Percentiles rank a stretch among this genome's conserved stretches.
phyloP scores from a whole-genome alignment of 23 red algal species.

The Gracilaria gracilis region DNA sequence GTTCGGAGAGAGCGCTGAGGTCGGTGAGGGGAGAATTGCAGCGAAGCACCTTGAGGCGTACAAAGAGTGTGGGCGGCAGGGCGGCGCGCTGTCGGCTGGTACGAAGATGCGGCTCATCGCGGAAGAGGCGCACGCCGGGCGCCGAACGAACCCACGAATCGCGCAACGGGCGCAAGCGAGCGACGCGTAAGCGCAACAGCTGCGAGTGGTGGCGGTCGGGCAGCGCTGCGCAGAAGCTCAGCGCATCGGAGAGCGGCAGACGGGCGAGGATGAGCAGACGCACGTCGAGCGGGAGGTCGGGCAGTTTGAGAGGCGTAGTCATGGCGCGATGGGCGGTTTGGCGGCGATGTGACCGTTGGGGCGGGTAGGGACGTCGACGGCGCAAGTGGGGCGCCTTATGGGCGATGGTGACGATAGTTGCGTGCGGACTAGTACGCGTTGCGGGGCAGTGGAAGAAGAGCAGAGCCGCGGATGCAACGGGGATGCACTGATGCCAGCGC shows the following conservation, averaged over 20 bases:
- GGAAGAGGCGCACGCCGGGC: background rate
- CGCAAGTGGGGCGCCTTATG: background rate
- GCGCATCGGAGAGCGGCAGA: slow-evolving; percentile 45
- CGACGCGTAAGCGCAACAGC: slow-evolving; percentile 13
- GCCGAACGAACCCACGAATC: slow-evolving; percentile 33
- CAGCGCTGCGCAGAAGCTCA: slow-evolving; percentile 28
- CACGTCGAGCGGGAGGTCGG: slow-evolving; percentile 49
- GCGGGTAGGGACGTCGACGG: background rate
- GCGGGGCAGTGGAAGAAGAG: slow-evolving; percentile 12
- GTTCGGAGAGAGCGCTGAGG: slow-evolving; percentile 16
- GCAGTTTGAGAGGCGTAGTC: background rate
- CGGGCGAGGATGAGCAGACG: slow-evolving; percentile 10
- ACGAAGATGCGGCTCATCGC: slow-evolving; percentile 30
- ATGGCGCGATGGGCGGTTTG: background rate
- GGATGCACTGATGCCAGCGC: slow-evolving; percentile 2
- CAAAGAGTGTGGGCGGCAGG: slow-evolving; percentile 23
- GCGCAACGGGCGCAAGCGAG: slow-evolving; percentile 20
- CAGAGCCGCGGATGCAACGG: slow-evolving; percentile 15
- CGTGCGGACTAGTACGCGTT: background rate
- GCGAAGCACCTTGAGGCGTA: slow-evolving; percentile 4
- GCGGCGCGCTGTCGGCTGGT: background rate
- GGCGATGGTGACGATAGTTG: background rate
- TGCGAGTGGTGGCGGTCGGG: slow-evolving; percentile 23
- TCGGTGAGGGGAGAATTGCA: slow-evolving; percentile 9
- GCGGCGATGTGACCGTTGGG: background rate